Percentiles rank a stretch among this genome's conserved stretches.
phyloP scores from a whole-genome alignment of 1,284 basidiomycete species.

The Austroboletus novae-zelandiae region DNA sequence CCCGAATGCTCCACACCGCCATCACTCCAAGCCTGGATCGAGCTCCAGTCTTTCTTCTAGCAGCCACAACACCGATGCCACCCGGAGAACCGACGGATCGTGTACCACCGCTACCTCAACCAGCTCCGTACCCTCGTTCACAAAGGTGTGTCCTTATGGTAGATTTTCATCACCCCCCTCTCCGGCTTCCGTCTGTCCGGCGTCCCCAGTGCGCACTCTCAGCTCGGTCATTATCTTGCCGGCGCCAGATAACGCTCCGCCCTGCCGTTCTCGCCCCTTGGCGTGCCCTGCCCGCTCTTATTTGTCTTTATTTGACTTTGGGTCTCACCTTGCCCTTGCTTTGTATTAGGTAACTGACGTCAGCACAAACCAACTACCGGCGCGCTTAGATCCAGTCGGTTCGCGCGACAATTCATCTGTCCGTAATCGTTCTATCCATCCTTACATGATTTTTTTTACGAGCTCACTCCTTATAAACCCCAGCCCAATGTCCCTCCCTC shows the following conservation, averaged over 20 bases:
- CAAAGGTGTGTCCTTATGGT: slow-evolving; percentile 22
- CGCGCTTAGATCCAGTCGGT: slow-evolving; percentile 21
- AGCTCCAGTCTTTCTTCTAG: slow-evolving; percentile 23
- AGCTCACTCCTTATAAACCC: slow-evolving; percentile 24
- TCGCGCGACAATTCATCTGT: slow-evolving; percentile 13
- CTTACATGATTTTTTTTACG: slow-evolving; percentile 10
- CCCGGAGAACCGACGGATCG: slow-evolving; percentile 26
- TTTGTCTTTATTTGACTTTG: slow-evolving; percentile 15
- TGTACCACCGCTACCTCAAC: slow-evolving; percentile 24
- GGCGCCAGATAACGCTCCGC: slow-evolving; percentile 7
- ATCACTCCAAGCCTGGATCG: slow-evolving; percentile 24
- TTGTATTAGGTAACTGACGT: slow-evolving; percentile 31
- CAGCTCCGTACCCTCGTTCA: slow-evolving; percentile 17
- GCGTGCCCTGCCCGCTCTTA: slow-evolving; percentile 1
- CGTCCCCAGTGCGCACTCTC: slow-evolving; percentile 7
- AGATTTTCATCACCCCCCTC: slow-evolving; percentile 15
- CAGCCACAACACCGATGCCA: slow-evolving; percentile 24
- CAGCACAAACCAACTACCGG: slow-evolving; percentile 1
- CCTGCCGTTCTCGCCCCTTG: neutral
- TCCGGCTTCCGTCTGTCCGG: slow-evolving; percentile 18
- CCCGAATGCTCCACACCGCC: slow-evolving; percentile 3
- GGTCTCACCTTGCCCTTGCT: neutral
- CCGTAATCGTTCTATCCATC: slow-evolving; percentile 11
- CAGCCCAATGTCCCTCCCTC: slow-evolving; percentile 10
- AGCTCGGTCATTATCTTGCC: slow-evolving; percentile 25